Percentiles rank a stretch among this genome's conserved stretches.
phyloP scores from a whole-genome alignment of 495 filamentous ascomycete species.

The Geopyxis carbonaria region DNA sequence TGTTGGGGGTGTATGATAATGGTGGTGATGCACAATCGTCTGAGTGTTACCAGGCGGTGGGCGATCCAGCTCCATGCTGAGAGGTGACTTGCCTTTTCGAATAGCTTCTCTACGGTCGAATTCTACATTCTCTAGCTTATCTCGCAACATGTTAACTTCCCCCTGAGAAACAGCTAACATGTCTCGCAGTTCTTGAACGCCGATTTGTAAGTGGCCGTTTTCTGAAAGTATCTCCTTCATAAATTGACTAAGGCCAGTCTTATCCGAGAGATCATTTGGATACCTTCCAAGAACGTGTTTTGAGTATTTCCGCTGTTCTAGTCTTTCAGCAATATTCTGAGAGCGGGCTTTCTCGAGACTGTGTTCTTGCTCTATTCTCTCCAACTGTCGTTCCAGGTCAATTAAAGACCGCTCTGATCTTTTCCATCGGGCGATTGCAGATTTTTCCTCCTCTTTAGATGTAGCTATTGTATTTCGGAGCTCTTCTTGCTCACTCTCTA shows the following conservation, averaged over 20 bases:
- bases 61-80: conserved; percentile 30
- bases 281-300: not conserved
- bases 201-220: conserved; percentile 80
- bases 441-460: conserved; percentile 53
- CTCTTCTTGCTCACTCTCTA: conserved; percentile 64
- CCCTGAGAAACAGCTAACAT: conserved; percentile 87
- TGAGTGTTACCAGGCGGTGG: conserved; percentile 29
- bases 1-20: conserved; percentile 63
- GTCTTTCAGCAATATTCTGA: conserved; percentile 57
- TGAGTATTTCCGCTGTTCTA: conserved; percentile 47
- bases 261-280: conserved; percentile 13
- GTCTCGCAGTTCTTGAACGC: conserved; percentile 76
- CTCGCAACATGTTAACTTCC: conserved; percentile 70
- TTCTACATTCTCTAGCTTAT: conserved; percentile 47
- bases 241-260: conserved; percentile 64
- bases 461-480: conserved; percentile 47
- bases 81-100: conserved; percentile 32
- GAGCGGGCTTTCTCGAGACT: conserved; percentile 68
- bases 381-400: conserved; percentile 69
- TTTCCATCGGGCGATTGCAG: conserved; percentile 65
- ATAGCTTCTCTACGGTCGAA: not conserved
- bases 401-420: conserved; percentile 57
- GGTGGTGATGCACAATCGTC: conserved; percentile 75
- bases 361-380: conserved; percentile 73
- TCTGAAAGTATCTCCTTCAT: conserved; percentile 91